These are phyloP conservation scores for Aspergillus tubingensis DNA, from an alignment of 2,329 filamentous ascomycete species.

Conservation along the genomic window DNA sequence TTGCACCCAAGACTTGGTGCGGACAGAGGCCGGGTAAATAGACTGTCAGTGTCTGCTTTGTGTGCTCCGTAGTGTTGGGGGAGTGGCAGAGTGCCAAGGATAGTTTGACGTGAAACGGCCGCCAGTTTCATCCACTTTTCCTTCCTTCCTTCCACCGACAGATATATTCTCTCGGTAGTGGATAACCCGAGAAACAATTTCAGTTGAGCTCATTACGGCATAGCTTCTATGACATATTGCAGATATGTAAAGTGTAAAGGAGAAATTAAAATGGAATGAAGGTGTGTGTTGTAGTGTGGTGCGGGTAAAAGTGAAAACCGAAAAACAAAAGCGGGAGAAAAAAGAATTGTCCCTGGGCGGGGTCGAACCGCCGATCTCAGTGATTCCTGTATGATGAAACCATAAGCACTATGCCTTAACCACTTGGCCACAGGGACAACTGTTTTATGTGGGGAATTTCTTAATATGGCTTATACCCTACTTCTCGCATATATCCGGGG, in stretches of 20 bases:
- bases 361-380: slow-evolving; percentile 7
- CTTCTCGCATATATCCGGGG: background rate
- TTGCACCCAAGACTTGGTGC: background rate
- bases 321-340: background rate
- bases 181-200: too few relatives aligned
- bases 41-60: too few relatives aligned
- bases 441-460: background rate
- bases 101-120: background rate
- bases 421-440: slow-evolving; percentile 4
- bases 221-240: too few relatives aligned
- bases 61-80: background rate
- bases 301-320: too few relatives aligned
- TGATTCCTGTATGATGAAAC: slow-evolving; percentile 4
- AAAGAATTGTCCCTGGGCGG: slow-evolving; percentile 3
- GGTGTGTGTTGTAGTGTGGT: background rate
- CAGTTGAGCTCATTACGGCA: too few relatives aligned
- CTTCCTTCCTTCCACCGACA: too few relatives aligned
- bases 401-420: slow-evolving; percentile 6
- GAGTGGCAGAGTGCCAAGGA: background rate
- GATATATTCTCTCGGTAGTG: too few relatives aligned
- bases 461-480: background rate
- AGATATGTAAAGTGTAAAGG: background rate
- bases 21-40: background rate
- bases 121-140: background rate
- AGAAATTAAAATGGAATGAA: background rate